Conservation (phyloP, 164 flowering plant genomes). For the Vitis labrusca region DNA sequence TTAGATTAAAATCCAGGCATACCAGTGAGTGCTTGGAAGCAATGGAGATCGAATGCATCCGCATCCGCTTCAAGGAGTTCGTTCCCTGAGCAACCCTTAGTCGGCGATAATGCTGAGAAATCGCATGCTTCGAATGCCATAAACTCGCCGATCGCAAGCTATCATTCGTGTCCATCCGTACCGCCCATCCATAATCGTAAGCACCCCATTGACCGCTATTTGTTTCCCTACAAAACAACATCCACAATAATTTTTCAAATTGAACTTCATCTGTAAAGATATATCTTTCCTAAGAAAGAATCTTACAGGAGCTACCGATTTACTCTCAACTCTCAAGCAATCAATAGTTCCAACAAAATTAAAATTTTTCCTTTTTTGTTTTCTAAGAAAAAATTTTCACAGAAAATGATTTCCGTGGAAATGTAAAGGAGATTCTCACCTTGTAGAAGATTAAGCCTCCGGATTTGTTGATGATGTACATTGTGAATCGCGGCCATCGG, state of each 20-base stretch:
- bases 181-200: constrained; percentile 86
- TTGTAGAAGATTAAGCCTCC: constrained; percentile 91
- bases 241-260: not conserved
- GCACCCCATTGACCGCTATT: too few relatives aligned
- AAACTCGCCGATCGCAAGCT: constrained; percentile 88
- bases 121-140: constrained; percentile 98
- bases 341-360: not conserved
- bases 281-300: too few relatives aligned
- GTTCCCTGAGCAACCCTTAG: constrained; percentile 69
- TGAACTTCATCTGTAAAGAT: too few relatives aligned
- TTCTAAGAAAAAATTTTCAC: too few relatives aligned
- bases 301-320: too few relatives aligned
- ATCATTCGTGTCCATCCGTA: constrained; percentile 92
- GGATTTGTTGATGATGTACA: constrained; percentile 92
- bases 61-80: constrained; percentile 92
- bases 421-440: constrained; percentile 26
- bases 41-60: constrained; percentile 91
- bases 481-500: constrained; percentile 85
- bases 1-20: not conserved
- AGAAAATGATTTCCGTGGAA: not conserved
- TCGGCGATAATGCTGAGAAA: constrained; percentile 93
- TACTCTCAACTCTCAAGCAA: constrained; percentile 26
- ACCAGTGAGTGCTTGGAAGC: constrained; percentile 94
- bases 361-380: not conserved
- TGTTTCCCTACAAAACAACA: too few relatives aligned